Evolutionary conservation across 2,329 filamentous ascomycete genomes (phyloP), one percentile per base, ranked within the genome.

Genomic region (Aspergillus quadricinctus): DNA sequence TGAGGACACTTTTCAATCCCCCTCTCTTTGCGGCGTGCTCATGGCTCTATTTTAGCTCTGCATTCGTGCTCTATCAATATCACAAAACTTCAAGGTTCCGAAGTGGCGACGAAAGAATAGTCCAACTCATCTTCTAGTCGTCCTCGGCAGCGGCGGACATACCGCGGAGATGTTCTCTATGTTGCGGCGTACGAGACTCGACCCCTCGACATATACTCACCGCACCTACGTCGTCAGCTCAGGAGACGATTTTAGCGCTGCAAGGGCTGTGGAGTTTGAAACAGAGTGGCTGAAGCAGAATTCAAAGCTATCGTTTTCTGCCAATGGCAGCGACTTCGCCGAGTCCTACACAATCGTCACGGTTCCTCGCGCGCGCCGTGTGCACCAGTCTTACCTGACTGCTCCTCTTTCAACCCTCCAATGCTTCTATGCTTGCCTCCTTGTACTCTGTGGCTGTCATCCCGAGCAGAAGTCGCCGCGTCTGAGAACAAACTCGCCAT

Each of bases 161-260:
- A 97, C 94, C 0, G 87, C 91, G 49, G 94, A 99, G 75, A 96
- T 99, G 89, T 81, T 96, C 60, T 86, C 88, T 67, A 89, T 97
- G 78, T 84, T 99, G 80, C 63, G 83, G 81, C 62, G 83, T 82
- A 67, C 79, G 78, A 56, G 74, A 75, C 41, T 80, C 43, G 66
- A 75, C 48, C 78, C 61, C 48, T 70, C 53, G 70, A 73, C 67
- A 75, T 87, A 75, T 69, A 78, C 76, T 4, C 87, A 89, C 65
- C 84, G 94, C 27, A 93, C 90, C 28, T 99, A 96, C 72, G 77
- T 96, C 23, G 81, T 95, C 54, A 89, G 88, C 61, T 85, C 83
- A 1, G 92, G 89, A 0, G 94, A 99, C 69, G 74, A 71, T 8
- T 85, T 90, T 69, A 94, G 89, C 17, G 80, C 83, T 1, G 75